Conservation (phyloP, 148 eudicot genomes). For the Camellia lanceoleosa region DNA sequence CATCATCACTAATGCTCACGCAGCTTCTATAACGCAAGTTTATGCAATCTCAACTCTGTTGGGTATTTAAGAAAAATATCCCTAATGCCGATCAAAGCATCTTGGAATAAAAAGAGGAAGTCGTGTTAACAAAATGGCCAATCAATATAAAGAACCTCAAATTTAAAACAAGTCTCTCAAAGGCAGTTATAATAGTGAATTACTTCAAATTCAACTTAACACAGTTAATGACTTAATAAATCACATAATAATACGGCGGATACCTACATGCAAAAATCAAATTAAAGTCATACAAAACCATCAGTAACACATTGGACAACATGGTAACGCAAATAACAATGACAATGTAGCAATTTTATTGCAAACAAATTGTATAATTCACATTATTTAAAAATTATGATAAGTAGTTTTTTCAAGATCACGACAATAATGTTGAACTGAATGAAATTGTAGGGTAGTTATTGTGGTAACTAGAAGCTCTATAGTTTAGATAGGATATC, state of each 20-base stretch:
- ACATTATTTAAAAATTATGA: not conserved
- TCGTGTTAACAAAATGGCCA: slow-evolving; percentile 12
- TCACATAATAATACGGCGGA: not conserved
- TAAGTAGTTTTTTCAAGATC: not conserved
- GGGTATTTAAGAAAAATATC: slow-evolving; percentile 72
- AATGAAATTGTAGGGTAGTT: not conserved
- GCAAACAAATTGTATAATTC: not conserved
- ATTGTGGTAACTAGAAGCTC: not conserved
- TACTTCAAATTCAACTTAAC: not conserved
- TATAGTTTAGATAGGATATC: not conserved
- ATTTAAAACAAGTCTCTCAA: not conserved
- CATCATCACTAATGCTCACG: slow-evolving; percentile 94
- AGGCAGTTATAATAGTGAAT: not conserved
- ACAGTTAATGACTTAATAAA: not conserved
- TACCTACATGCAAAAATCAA: not conserved
- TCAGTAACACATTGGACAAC: not conserved
- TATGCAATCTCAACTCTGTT: slow-evolving; percentile 71
- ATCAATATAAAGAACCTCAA: slow-evolving; percentile 4
- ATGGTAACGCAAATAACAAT: not conserved
- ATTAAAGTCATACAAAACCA: not conserved
- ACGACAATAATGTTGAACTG: not conserved
- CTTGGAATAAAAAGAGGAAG: slow-evolving; percentile 36
- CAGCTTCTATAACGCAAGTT: slow-evolving; percentile 77
- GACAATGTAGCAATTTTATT: not conserved
- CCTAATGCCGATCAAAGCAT: slow-evolving; percentile 77